Evolutionary conservation across 1,284 basidiomycete genomes (phyloP).

Genomic region (Apiotrichum montevideense): DNA sequence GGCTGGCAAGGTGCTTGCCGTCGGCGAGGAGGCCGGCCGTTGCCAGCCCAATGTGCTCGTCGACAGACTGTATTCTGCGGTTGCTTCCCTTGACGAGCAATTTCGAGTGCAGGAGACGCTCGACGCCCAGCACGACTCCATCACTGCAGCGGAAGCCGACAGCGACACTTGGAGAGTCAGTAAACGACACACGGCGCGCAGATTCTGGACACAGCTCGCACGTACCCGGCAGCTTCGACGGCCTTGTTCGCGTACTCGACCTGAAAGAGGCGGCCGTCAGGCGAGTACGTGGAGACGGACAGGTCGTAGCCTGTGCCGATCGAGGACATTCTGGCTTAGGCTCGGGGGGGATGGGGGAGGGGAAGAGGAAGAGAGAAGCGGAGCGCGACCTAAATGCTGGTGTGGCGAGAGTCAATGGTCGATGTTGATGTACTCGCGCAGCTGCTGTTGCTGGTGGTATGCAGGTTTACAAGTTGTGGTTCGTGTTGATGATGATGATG

Average conservation of each 20-base stretch:
- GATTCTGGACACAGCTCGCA: conserved; percentile 1
- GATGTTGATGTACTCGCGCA: neutral
- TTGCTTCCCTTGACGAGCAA: conserved; percentile 90
- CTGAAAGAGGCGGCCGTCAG: conserved; percentile 97
- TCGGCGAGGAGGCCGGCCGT: conserved; percentile 92
- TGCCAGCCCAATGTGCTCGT: conserved; percentile 87
- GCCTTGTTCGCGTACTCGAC: conserved; percentile 99
- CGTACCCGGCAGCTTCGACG: conserved; percentile 92
- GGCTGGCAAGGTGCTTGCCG: conserved; percentile 79
- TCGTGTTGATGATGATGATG: too few relatives aligned
- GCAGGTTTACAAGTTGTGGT: neutral
- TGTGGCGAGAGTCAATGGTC: too few relatives aligned
- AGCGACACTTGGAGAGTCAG: conserved; percentile 59
- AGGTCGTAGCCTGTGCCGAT: conserved; percentile 99
- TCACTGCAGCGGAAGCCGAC: conserved; percentile 90
- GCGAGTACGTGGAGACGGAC: conserved; percentile 96
- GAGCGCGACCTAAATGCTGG: neutral
- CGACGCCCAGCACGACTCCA: conserved; percentile 88
- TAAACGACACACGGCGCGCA: neutral
- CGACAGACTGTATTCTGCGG: conserved; percentile 85
- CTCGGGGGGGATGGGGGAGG: neutral
- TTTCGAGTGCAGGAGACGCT: conserved; percentile 97
- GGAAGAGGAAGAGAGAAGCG: neutral
- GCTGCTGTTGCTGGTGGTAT: neutral
- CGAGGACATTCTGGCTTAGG: conserved; percentile 65